Conservation (phyloP, 2,329 filamentous ascomycete genomes). For the Volutella citrinella region DNA sequence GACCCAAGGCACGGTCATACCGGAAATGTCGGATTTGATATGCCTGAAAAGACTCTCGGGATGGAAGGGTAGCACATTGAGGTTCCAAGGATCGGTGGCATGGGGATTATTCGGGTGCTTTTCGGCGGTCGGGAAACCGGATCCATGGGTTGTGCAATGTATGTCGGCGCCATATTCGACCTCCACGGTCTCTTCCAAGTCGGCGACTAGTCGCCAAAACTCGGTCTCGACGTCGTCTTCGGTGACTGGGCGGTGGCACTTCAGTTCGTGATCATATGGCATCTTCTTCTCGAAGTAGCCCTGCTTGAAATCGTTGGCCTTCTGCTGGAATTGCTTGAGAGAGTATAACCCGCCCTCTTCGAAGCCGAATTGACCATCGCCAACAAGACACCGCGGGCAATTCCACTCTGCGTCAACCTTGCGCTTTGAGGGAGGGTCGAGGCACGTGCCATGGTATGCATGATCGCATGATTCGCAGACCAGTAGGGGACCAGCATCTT, state of each 20-base stretch:
- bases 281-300: slow-evolving; percentile 89
- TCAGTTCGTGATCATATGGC: slow-evolving; percentile 80
- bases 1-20: slow-evolving; percentile 98
- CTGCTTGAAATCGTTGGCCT: slow-evolving; percentile 92
- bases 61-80: slow-evolving; percentile 88
- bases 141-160: slow-evolving; percentile 95
- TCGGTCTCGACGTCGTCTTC: slow-evolving; percentile 96
- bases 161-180: slow-evolving; percentile 98
- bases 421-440: slow-evolving; percentile 78
- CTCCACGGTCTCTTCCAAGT: slow-evolving; percentile 91
- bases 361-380: slow-evolving; percentile 94
- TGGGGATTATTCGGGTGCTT: slow-evolving; percentile 85
- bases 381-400: slow-evolving; percentile 90
- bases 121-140: slow-evolving; percentile 92
- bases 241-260: slow-evolving; percentile 76
- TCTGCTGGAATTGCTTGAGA: slow-evolving; percentile 92
- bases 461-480: slow-evolving; percentile 91
- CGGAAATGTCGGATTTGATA: slow-evolving; percentile 97
- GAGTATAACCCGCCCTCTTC: slow-evolving; percentile 97
- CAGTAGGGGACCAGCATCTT: slow-evolving; percentile 68
- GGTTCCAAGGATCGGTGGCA: slow-evolving; percentile 89
- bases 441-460: slow-evolving; percentile 80
- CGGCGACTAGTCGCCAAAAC: slow-evolving; percentile 94
- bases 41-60: slow-evolving; percentile 91
- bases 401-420: slow-evolving; percentile 91